Evolutionary conservation across 371 early-diverging fungal species (phyloP), one percentile per base, ranked within the genome.

Genomic region (Mucor irregularis): DNA sequence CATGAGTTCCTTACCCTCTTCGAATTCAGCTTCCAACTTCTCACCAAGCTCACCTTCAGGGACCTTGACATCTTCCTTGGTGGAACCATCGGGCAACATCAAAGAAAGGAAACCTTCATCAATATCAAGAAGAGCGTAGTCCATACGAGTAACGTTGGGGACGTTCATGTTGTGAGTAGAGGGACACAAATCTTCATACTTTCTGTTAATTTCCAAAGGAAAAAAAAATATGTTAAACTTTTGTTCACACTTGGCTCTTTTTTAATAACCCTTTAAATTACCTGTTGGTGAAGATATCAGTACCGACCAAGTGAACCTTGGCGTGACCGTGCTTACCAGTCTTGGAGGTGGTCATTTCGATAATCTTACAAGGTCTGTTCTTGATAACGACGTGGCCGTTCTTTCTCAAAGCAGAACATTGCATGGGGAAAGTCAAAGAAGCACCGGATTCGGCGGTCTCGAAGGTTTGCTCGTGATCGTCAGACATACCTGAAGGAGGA

Each of bases 121-220:
- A 64, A 96, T 86, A 83, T 94, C 85, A 67, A 96, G 62, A 61
- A 97, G 86, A 13, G 65, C 56, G 84, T 83, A 97, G 73, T 97
- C 97, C 43, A 65, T 74, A 80, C 96, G 93, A 67, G 22, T 56
- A 68, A 98, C 92, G 83, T 94, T 86, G 74, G 98, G 98, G 55
- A 98, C 98, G 65, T 97, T 93, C 96, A 98, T 96, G 91, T 98
- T 98, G 90, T 97, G 97, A 80, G 98, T 98, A 71, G 98, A 98
- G 69, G 98, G 98, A 64, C 95, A 97, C 69, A 98, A 76, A 84
- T 98, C 98, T 83, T 94, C 94, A 64, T 81, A 81, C 78, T 90
- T 82, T 82, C 86, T 76, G 34, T 64, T 21, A 28, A 25, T 9
- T 6, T 8, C 37, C 37, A 13, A 34, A 34, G 7, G 3, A 34